Percentiles rank a stretch among this genome's conserved stretches.
phyloP scores from a whole-genome alignment of 352 stramenopile genomes.

The Phytophthora pluvialis region DNA sequence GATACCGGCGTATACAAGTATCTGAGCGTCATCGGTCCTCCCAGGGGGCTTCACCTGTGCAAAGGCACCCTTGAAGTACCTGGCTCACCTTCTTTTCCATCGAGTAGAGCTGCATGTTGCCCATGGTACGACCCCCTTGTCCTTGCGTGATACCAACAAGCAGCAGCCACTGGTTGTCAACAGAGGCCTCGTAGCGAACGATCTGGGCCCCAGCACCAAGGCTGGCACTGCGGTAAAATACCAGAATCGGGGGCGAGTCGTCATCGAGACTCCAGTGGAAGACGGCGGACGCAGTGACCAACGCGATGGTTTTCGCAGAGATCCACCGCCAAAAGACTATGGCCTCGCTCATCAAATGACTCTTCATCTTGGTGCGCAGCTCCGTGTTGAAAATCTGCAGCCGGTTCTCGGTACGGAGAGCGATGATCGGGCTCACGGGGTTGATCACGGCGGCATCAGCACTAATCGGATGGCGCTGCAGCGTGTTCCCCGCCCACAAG shows the following conservation, averaged over 20 bases:
- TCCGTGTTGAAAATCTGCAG: constrained; percentile 99
- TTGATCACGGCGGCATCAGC: constrained; percentile 99
- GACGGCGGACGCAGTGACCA: constrained; percentile 97
- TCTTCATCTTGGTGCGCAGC: constrained; percentile 99
- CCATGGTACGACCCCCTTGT: constrained; percentile 92
- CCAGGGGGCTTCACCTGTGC: constrained; percentile 95
- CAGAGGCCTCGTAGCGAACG: constrained; percentile 99
- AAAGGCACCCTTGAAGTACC: constrained; percentile 97
- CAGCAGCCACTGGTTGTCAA: constrained; percentile 98
- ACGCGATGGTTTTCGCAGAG: constrained; percentile 95
- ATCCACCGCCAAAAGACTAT: constrained; percentile 99
- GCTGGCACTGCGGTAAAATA: constrained; percentile 98
- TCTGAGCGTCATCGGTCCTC: constrained; percentile 91
- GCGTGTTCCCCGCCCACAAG: constrained; percentile 85
- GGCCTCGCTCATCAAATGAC: constrained; percentile 91
- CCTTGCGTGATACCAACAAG: constrained; percentile 97
- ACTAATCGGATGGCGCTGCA: constrained; percentile 96
- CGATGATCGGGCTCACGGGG: constrained; percentile 93
- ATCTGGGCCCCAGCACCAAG: constrained; percentile 96
- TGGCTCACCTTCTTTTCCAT: constrained; percentile 99
- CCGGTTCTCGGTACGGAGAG: constrained; percentile 87
- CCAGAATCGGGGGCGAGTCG: constrained; percentile 92
- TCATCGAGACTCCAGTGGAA: constrained; percentile 99
- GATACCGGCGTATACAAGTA: constrained; percentile 85
- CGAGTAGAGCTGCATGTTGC: constrained; percentile 99